Evolutionary conservation across 495 filamentous ascomycete species (phyloP), one percentile per base, ranked within the genome.

Genomic region (Lasiosphaeria miniovina): DNA sequence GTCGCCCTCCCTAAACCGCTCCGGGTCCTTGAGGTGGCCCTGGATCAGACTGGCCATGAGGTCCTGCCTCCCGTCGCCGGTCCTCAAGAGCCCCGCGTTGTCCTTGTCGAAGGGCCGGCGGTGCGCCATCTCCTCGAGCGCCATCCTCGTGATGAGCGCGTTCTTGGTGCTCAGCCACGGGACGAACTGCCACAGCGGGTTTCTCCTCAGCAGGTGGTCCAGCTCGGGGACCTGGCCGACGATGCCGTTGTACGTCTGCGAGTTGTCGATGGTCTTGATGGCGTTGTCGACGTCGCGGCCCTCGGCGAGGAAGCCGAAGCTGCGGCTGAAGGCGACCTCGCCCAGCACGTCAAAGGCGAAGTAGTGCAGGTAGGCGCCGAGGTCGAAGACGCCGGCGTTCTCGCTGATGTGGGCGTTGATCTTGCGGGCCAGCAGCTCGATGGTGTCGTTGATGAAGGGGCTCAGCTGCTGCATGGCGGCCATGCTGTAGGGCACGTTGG

Each of bases 321-420:
- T 78, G n/a, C 83, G 73, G 52, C 80, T 82, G 61, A 86, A 90
- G 0, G 85, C 86, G 12, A 89, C 77, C 66, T 85, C 82, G 33
- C 81, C 81, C 6, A 86, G 72, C 10, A 85, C 82, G 67, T 87
- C 81, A 65, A 82, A 83, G 4, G 82, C 78, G 60, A 81, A 83
- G 57, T 74, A 84, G 65, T 83, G 78, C 49, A 82, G 67, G 67
- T 77, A 83, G 54, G 72, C 71, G 12, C 77, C 80, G 6, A 84
- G 68, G 63, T 83, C 74, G n/a, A 81, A 73, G 36, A 69, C 63
- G 2, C 61, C 64, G 8, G 15, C 36, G 11, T 52, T 53, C 12
- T 1, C 3, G 36, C 48, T 55, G 50, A 67, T 64, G n/a, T 68
- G 65, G 32, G 65, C 67, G 40, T 75, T 72, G n/a, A 82, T 70